Evolutionary conservation across 441 rosid species (phyloP).

Genomic region (Gossypium davidsonii): DNA sequence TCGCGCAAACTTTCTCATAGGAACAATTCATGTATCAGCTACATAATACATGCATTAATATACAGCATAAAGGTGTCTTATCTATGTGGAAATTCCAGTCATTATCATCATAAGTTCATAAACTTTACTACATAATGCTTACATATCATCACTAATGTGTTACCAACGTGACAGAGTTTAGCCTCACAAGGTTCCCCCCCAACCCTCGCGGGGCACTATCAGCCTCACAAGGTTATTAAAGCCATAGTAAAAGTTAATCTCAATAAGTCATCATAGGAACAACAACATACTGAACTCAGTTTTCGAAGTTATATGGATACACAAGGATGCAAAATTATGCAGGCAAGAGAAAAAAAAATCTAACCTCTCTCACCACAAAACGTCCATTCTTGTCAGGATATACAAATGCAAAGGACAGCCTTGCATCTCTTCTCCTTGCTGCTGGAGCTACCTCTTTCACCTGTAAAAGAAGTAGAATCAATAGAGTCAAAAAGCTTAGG

Average conservation of each 20-base stretch:
- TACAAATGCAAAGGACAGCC: constrained; percentile 85
- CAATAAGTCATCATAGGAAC: background rate
- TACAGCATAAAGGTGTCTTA: background rate
- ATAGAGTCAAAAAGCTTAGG: background rate
- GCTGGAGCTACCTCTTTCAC: constrained; percentile 88
- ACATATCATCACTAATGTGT: background rate
- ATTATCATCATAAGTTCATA: background rate
- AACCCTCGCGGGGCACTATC: no score
- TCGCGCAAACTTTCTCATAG: background rate
- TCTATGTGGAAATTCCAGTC: background rate
- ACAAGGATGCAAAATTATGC: background rate
- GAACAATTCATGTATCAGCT: background rate
- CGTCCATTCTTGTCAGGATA: constrained; percentile 84
- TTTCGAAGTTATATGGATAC: background rate
- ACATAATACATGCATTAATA: background rate
- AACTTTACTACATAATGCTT: background rate
- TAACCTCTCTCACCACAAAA: constrained; percentile 69
- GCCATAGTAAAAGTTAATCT: background rate
- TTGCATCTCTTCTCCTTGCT: constrained; percentile 86
- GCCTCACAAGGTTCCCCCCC: background rate
- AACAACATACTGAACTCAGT: background rate
- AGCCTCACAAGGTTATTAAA: background rate
- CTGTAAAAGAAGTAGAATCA: constrained; percentile 28
- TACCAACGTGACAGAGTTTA: background rate
- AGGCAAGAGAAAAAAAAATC: background rate